Evolutionary conservation across 768 basidiomycete species (phyloP), one percentile per base, ranked within the genome.

Genomic region (Pisolithus tinctorius): DNA sequence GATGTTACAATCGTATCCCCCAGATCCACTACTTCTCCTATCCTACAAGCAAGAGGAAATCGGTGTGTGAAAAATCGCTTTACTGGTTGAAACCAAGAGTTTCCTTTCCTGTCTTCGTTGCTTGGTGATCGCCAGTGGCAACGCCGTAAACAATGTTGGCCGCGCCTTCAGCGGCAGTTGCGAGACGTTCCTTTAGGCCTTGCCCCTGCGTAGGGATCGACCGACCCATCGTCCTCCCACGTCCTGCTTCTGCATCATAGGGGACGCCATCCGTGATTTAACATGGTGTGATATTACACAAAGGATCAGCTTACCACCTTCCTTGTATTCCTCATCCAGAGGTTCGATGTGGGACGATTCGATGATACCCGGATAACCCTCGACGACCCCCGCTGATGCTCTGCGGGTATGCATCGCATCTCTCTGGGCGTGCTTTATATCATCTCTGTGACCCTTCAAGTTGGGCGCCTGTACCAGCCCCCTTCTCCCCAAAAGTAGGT

Each of bases 341-440:
- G 80, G 80, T 48, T 77, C 77, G 48, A 81, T 79, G 56, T 79
- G 65, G 23, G 77, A 68, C 30, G 69, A 65, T 63, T 82, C 79
- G 55, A 82, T 79, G 56, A 81, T 79, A 16, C 80, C 79, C 6
- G 81, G 77, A 2, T 70, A 72, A 13, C 70, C 73, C 60, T 81
- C 80, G 37, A 76, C 63, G 34, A 80, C 78, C 17, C 80, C 78
- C 8, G 76, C 72, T 6, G 68, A 63, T 49, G 71, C 52, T 50
- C 69, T 73, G 60, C 76, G 67, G 41, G 59, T 61, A 20, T 68
- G 69, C 48, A 66, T 61, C 3, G 76, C 75, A 29, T 75, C 62
- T 41, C 63, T 60, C 47, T 70, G 66, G 25, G 71, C 76, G 10
- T 68, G 52, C 50, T 68, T 61, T 27, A 61, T 48, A 20, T 66